A percentile compares a stretch with the other conserved stretches of the same genome.
phyloP scores from a whole-genome alignment of 2,329 filamentous ascomycete species.

The Microdochium trichocladiopsis region DNA sequence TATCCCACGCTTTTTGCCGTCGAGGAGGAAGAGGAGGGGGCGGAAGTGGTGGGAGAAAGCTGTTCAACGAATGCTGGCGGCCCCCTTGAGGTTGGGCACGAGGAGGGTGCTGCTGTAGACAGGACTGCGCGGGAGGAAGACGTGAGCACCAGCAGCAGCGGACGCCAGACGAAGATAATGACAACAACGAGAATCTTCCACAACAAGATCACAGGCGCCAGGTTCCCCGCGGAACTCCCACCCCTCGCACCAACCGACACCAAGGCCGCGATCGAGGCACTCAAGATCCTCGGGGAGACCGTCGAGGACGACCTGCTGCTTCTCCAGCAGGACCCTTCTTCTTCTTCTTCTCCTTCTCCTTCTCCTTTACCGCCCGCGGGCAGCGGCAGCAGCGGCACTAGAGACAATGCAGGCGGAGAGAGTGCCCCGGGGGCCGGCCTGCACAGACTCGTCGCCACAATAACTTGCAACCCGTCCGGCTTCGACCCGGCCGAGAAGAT shows the following conservation, averaged over 20 bases:
- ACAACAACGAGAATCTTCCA: constrained; percentile 7
- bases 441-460: constrained; percentile 37
- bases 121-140: too few relatives aligned
- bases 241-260: constrained; percentile 14
- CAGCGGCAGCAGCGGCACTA: too few relatives aligned
- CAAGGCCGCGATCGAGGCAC: constrained; percentile 16
- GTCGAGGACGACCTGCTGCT: constrained; percentile 50
- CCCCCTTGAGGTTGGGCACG: too few relatives aligned
- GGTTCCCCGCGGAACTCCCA: constrained; percentile 13
- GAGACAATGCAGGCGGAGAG: not conserved
- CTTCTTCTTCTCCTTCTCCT: too few relatives aligned
- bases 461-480: constrained; percentile 44
- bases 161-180: too few relatives aligned
- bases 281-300: constrained; percentile 37
- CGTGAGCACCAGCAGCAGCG: too few relatives aligned
- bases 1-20: constrained; percentile 39
- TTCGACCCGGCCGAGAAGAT: constrained; percentile 45
- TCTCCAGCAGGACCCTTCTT: constrained; percentile 17
- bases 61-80: too few relatives aligned
- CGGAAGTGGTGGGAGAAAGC: constrained; percentile 27
- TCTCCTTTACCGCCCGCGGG: too few relatives aligned
- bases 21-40: constrained; percentile 10
- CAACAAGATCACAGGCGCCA: constrained; percentile 4
- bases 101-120: too few relatives aligned
- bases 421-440: constrained; percentile 27